phyloP scores from a whole-genome alignment of 257 asterid species.

The Nicotiana undulata region DNA sequence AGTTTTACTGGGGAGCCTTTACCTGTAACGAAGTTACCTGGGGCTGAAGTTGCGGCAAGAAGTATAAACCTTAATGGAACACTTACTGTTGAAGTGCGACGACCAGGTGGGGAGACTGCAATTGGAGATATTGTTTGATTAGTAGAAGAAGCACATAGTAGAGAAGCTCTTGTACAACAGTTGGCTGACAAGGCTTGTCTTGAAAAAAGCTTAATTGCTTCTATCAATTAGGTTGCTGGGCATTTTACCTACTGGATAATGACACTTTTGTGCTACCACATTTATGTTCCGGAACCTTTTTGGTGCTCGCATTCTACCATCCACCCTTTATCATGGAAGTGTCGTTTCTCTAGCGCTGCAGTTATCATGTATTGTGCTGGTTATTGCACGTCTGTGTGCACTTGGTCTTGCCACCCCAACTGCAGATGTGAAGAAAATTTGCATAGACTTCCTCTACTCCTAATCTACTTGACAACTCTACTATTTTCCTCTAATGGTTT shows the following conservation, averaged over 20 bases:
- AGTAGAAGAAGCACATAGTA: constrained; percentile 97
- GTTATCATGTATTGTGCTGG: constrained; percentile 99
- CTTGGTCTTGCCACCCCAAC: no score
- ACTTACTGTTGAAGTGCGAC: constrained; percentile 79
- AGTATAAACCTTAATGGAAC: constrained; percentile 92
- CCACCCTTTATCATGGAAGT: constrained; percentile 83
- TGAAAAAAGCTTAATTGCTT: constrained; percentile 6
- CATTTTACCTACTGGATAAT: constrained; percentile 93
- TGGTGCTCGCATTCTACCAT: constrained; percentile 76
- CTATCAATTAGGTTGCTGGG: constrained; percentile 74
- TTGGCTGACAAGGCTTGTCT: constrained; percentile 55
- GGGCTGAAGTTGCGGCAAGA: constrained; percentile 97
- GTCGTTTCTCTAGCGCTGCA: constrained; percentile 88
- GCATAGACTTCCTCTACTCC: constrained; percentile 25
- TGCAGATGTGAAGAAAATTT: constrained; percentile 25
- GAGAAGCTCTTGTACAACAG: constrained; percentile 97
- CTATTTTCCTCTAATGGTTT: constrained; percentile 27
- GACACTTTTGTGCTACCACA: constrained; percentile 93
- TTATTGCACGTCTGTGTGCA: no score
- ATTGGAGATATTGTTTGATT: constrained; percentile 93
- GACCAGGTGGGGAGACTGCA: constrained; percentile 98
- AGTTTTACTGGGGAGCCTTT: constrained; percentile 98
- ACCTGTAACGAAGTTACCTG: constrained; percentile 95
- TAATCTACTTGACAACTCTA: constrained; percentile 17
- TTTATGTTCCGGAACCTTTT: constrained; percentile 87